Evolutionary conservation across 768 basidiomycete species (phyloP).

Genomic region (Amanita inopinata): DNA sequence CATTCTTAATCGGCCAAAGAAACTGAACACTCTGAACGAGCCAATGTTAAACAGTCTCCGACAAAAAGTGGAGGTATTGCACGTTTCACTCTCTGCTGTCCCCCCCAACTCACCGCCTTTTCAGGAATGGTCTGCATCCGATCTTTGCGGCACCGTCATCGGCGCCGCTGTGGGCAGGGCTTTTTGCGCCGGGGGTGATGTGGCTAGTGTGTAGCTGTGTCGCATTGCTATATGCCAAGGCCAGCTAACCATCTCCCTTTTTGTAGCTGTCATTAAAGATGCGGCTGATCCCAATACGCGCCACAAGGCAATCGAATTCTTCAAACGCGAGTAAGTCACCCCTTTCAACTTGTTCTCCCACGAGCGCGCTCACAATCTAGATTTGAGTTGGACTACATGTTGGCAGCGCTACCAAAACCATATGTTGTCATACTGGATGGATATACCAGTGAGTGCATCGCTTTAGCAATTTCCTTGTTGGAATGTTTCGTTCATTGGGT

Average conservation of each 20-base stretch:
- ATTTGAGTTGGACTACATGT: conserved; percentile 70
- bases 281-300: conserved; percentile 43
- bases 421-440: conserved; percentile 90
- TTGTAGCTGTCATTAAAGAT: conserved; percentile 15
- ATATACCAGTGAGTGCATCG: conserved; percentile 61
- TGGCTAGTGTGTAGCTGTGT: conserved; percentile 55
- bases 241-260: background rate
- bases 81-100: conserved; percentile 3
- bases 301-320: conserved; percentile 70
- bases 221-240: background rate
- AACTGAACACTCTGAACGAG: conserved; percentile 75
- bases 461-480: conserved; percentile 9
- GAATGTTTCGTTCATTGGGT: conserved; percentile 8
- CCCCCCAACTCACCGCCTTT: background rate
- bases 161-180: conserved; percentile 64
- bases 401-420: conserved; percentile 70
- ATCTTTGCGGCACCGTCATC: conserved; percentile 63
- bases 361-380: conserved; percentile 26
- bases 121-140: conserved; percentile 44
- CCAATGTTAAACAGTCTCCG: conserved; percentile 67
- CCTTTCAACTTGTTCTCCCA: conserved; percentile 14
- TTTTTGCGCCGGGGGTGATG: conserved; percentile 95
- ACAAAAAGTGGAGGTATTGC: conserved; percentile 62
- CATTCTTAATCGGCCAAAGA: conserved; percentile 68
- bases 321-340: conserved; percentile 72